Evolutionary conservation across 495 filamentous ascomycete species (phyloP).

Genomic region (Thermochaetoides thermophila): DNA sequence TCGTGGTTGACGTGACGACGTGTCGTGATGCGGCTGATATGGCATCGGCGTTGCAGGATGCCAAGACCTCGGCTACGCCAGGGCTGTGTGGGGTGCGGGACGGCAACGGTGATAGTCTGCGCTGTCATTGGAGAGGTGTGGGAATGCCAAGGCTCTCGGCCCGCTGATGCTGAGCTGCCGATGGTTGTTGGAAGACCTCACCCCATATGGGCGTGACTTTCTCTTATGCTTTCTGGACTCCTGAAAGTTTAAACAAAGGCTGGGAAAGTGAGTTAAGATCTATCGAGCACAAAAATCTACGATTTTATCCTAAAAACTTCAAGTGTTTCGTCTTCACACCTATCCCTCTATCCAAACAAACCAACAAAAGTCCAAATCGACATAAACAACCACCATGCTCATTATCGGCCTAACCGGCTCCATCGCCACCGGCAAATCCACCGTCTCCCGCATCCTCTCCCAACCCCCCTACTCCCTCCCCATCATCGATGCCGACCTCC

Average conservation of each 20-base stretch:
- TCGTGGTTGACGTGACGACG: too few species aligned
- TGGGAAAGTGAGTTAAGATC: too few species aligned
- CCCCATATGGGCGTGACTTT: not conserved
- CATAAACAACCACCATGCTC: constrained; percentile 46
- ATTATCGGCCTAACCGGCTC: constrained; percentile 93
- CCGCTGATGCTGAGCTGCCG: constrained; percentile 1
- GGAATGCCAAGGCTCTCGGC: constrained; percentile 3
- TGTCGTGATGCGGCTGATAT: too few species aligned
- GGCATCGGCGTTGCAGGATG: too few species aligned
- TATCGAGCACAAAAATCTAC: too few species aligned
- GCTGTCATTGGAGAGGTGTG: not conserved
- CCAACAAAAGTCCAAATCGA: not conserved
- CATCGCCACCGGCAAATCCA: constrained; percentile 96
- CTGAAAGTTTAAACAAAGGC: too few species aligned
- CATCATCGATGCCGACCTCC: constrained; percentile 85
- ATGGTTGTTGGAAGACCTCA: too few species aligned
- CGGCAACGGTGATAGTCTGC: too few species aligned
- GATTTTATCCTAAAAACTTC: too few species aligned
- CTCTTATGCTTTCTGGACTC: too few species aligned
- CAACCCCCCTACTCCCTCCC: constrained; percentile 70
- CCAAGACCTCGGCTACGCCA: too few species aligned
- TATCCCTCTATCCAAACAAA: not conserved
- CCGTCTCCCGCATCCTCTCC: constrained; percentile 72
- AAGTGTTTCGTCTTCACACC: not conserved
- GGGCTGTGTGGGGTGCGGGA: not conserved